These are phyloP conservation scores for Cyberlindnera galapagoensis DNA, from an alignment of 805 yeast genomes.

Conservation along the genomic window DNA sequence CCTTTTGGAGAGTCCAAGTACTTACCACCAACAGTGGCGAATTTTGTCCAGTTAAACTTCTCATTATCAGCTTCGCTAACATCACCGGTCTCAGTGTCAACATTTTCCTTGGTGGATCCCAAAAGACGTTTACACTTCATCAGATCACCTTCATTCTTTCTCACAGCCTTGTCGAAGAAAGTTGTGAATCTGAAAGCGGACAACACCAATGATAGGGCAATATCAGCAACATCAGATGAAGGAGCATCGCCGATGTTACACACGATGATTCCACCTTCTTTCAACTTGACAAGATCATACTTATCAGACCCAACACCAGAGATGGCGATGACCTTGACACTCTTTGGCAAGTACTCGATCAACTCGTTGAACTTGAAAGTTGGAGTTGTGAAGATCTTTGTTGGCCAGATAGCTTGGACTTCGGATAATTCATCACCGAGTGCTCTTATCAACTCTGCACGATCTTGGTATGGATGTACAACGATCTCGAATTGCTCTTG, in stretches of 20 bases:
- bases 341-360: constrained; percentile 37
- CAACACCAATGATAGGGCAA: constrained; percentile 52
- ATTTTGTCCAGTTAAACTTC: constrained; percentile 33
- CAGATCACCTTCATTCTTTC: constrained; percentile 33
- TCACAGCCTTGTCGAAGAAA: constrained; percentile 36
- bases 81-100: constrained; percentile 29
- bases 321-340: constrained; percentile 42
- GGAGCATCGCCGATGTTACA: constrained; percentile 58
- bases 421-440: constrained; percentile 31
- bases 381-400: constrained; percentile 42
- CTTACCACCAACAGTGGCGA: constrained; percentile 41
- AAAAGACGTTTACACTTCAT: constrained; percentile 34
- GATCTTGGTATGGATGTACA: constrained; percentile 12
- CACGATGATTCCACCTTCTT: constrained; percentile 42
- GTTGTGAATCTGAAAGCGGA: constrained; percentile 53
- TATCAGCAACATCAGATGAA: constrained; percentile 64
- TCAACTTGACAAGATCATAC: constrained; percentile 38
- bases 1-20: constrained; percentile 45
- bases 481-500: constrained; percentile 30
- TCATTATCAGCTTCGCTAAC: constrained; percentile 20
- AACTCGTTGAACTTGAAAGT: constrained; percentile 37
- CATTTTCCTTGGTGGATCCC: constrained; percentile 21
- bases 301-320: constrained; percentile 59
- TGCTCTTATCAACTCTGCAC: constrained; percentile 35
- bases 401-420: constrained; percentile 47